Evolutionary conservation across 257 asterid species (phyloP).

Genomic region (Solanum chmielewskii): DNA sequence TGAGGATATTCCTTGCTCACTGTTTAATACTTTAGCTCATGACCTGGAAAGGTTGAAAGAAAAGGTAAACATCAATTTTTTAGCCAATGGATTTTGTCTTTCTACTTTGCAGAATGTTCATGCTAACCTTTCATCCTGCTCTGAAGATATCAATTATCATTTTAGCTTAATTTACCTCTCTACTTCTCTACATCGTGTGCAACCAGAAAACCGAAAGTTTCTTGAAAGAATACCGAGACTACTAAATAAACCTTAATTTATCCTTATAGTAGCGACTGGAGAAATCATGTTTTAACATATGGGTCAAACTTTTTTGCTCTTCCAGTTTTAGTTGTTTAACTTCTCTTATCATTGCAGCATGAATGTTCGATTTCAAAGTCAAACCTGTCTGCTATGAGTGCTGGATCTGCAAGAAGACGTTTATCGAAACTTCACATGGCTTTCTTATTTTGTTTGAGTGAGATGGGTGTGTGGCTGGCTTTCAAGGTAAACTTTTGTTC

Average conservation of each 20-base stretch:
- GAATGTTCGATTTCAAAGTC: slow-evolving; percentile 10
- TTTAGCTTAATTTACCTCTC: not conserved
- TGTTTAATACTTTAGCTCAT: slow-evolving; percentile 3
- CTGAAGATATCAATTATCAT: not conserved
- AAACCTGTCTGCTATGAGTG: slow-evolving; percentile 19
- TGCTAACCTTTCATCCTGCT: not conserved
- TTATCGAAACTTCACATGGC: slow-evolving; percentile 22
- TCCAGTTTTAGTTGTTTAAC: not conserved
- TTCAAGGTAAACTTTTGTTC: slow-evolving; percentile 41
- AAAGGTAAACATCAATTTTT: slow-evolving; percentile 32
- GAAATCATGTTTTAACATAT: not conserved
- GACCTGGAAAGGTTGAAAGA: slow-evolving; percentile 10
- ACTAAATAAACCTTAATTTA: not conserved
- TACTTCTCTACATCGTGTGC: not conserved
- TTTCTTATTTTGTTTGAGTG: slow-evolving; percentile 46
- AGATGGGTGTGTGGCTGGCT: slow-evolving; percentile 74
- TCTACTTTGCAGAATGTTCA: not conserved
- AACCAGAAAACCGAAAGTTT: not conserved
- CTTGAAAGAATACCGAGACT: not conserved
- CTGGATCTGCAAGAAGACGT: slow-evolving; percentile 29
- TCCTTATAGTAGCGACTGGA: not conserved
- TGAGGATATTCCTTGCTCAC: slow-evolving; percentile 16
- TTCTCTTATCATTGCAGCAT: slow-evolving; percentile 29
- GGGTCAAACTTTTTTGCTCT: not conserved
- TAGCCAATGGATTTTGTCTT: not conserved